Conservation (phyloP, 768 basidiomycete genomes). For the Coprinopsis cinerea region DNA sequence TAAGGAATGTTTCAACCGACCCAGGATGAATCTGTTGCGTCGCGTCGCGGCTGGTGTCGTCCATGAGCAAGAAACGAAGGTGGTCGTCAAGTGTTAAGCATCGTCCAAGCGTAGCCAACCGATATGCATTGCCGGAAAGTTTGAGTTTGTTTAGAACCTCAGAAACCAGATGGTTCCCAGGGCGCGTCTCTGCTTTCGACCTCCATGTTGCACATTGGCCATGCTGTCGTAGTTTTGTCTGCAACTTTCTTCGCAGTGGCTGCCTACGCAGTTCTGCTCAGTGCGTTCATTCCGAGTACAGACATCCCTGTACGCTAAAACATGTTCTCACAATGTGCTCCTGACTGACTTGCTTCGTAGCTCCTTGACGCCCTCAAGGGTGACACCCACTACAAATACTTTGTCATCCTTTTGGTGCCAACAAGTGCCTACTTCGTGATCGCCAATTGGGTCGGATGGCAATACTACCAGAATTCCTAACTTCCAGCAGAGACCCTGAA, state of each 20-base stretch:
- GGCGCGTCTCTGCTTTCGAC: not conserved
- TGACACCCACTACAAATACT: constrained; percentile 91
- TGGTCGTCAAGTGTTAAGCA: not conserved
- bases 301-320: constrained; percentile 41
- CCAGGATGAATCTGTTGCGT: not conserved
- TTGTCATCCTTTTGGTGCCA: constrained; percentile 72
- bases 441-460: constrained; percentile 99
- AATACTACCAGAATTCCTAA: constrained; percentile 90
- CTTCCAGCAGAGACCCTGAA: not conserved
- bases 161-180: not conserved
- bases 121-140: not conserved
- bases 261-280: constrained; percentile 59
- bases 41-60: not conserved
- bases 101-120: not conserved
- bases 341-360: constrained; percentile 29
- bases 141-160: constrained; percentile 4
- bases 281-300: constrained; percentile 53
- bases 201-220: constrained; percentile 28
- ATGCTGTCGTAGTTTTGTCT: constrained; percentile 41
- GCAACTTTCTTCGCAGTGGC: constrained; percentile 49
- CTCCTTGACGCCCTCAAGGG: constrained; percentile 54
- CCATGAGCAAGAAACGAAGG: not conserved
- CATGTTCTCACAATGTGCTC: not conserved
- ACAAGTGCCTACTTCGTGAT: constrained; percentile 86
- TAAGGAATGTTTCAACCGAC: not conserved